These are phyloP conservation scores for Syncephalastrum monosporum DNA, from an alignment of 371 early-diverging fungal genomes.

Conservation along the genomic window DNA sequence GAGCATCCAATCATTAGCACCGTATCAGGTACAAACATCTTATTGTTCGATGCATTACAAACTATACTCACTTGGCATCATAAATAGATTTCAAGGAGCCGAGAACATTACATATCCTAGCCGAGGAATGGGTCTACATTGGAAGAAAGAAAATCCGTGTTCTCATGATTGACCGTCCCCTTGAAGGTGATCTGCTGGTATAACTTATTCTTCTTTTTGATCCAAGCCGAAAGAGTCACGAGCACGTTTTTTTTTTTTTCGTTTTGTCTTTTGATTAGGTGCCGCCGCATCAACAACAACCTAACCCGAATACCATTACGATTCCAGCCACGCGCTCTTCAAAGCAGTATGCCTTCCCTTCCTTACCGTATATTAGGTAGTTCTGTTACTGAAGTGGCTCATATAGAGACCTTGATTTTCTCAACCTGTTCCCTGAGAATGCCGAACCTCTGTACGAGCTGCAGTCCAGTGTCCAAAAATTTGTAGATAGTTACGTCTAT, in stretches of 20 bases:
- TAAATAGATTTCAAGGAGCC: constrained; percentile 52
- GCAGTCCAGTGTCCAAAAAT: constrained; percentile 50
- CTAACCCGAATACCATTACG: constrained; percentile 27
- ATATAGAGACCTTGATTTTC: constrained; percentile 57
- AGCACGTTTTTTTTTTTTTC: constrained; percentile 14
- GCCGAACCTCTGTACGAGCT: constrained; percentile 50
- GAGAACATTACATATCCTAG: constrained; percentile 50
- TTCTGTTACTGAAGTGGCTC: no score
- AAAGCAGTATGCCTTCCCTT: constrained; percentile 35
- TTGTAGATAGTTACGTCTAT: constrained; percentile 62
- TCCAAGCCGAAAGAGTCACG: constrained; percentile 1
- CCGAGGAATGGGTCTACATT: constrained; percentile 55
- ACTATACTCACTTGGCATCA: background rate
- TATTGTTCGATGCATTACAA: background rate
- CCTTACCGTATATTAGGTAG: no score
- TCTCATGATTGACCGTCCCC: constrained; percentile 47
- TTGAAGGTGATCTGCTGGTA: constrained; percentile 55
- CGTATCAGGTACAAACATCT: constrained; percentile 37
- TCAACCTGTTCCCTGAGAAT: constrained; percentile 54
- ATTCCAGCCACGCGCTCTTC: constrained; percentile 52
- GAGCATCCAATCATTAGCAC: constrained; percentile 51
- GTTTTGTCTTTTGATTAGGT: constrained; percentile 1
- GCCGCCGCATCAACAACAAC: constrained; percentile 21
- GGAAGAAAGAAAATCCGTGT: constrained; percentile 49
- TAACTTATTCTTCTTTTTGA: constrained; percentile 11